Conservation (phyloP, 495 filamentous ascomycete genomes). For the Tuber umbilicatum region DNA sequence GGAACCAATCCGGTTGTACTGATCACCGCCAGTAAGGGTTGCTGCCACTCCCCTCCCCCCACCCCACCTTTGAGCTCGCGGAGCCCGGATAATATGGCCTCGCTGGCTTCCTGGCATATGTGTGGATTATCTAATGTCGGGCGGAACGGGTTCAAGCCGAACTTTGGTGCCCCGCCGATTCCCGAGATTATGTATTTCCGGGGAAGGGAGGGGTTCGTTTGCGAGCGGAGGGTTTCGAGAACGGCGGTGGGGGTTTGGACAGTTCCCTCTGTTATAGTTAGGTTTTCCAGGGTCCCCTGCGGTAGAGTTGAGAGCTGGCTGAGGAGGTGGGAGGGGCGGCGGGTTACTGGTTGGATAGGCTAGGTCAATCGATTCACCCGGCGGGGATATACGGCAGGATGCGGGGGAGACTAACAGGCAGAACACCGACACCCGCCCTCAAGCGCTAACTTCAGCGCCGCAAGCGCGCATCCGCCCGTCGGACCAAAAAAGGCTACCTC, state of each 20-base stretch:
- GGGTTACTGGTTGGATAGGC: slow-evolving; percentile 36
- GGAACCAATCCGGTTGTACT: slow-evolving; percentile 42
- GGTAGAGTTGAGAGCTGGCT: slow-evolving; percentile 43
- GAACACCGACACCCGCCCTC: slow-evolving; percentile 45
- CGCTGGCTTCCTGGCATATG: slow-evolving; percentile 23
- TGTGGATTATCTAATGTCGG: slow-evolving; percentile 26
- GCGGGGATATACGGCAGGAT: too few species aligned
- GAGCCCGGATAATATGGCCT: slow-evolving; percentile 41
- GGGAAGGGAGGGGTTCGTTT: background rate
- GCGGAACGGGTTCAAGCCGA: slow-evolving; percentile 32
- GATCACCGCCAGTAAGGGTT: slow-evolving; percentile 38
- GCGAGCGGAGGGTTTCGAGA: slow-evolving; percentile 37
- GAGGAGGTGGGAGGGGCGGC: slow-evolving; percentile 54
- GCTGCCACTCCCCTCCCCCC: background rate
- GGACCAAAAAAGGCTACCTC: slow-evolving; percentile 50
- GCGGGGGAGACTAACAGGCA: slow-evolving; percentile 31
- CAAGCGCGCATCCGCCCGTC: slow-evolving; percentile 48
- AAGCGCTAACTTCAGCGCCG: slow-evolving; percentile 47
- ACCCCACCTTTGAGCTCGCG: slow-evolving; percentile 10
- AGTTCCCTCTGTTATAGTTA: slow-evolving; percentile 47
- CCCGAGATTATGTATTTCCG: slow-evolving; percentile 42
- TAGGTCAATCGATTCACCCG: slow-evolving; percentile 50
- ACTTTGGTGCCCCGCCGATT: slow-evolving; percentile 42
- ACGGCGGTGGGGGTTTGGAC: slow-evolving; percentile 45
- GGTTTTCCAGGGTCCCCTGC: slow-evolving; percentile 38